Evolutionary conservation across 352 stramenopile species (phyloP).

Genomic region (Pythium scleroteichum): DNA sequence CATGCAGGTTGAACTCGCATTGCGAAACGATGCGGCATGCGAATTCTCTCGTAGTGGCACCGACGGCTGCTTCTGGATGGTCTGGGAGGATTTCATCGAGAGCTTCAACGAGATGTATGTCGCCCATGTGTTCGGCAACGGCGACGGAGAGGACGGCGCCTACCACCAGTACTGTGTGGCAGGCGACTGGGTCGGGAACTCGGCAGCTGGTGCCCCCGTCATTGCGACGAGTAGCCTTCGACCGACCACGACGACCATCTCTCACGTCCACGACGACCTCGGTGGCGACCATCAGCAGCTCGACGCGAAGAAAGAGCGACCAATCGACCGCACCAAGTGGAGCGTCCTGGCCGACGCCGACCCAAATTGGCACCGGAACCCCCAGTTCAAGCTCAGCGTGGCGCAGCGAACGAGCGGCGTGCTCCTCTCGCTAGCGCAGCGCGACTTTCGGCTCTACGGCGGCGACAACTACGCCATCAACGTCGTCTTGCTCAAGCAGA

Average conservation of each 20-base stretch:
- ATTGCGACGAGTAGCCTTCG: constrained; percentile 3
- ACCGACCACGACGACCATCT: constrained; percentile 7
- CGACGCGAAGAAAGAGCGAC: constrained; percentile 28
- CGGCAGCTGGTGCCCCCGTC: constrained; percentile 36
- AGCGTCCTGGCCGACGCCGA: constrained; percentile 69
- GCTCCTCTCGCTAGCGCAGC: constrained; percentile 81
- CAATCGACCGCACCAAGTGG: constrained; percentile 70
- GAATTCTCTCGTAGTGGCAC: constrained; percentile 68
- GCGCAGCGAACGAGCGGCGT: constrained; percentile 43
- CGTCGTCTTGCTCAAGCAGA: constrained; percentile 83
- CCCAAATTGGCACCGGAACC: constrained; percentile 91
- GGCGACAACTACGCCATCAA: constrained; percentile 87
- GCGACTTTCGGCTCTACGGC: constrained; percentile 76
- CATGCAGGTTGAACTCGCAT: constrained; percentile 63
- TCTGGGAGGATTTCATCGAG: constrained; percentile 74
- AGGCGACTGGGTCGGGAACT: constrained; percentile 46
- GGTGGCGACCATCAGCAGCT: constrained; percentile 12
- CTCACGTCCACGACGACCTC: constrained; percentile 1
- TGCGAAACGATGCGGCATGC: constrained; percentile 57
- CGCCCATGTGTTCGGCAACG: constrained; percentile 38
- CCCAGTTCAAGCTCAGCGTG: constrained; percentile 80
- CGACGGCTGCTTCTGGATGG: constrained; percentile 86
- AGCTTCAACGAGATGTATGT: constrained; percentile 75
- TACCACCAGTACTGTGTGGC: constrained; percentile 61
- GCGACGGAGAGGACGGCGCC: constrained; percentile 26